Percentiles rank a stretch among this genome's conserved stretches.
Conservation (phyloP, 768 basidiomycete species). For the Lyophyllum decastes region DNA sequence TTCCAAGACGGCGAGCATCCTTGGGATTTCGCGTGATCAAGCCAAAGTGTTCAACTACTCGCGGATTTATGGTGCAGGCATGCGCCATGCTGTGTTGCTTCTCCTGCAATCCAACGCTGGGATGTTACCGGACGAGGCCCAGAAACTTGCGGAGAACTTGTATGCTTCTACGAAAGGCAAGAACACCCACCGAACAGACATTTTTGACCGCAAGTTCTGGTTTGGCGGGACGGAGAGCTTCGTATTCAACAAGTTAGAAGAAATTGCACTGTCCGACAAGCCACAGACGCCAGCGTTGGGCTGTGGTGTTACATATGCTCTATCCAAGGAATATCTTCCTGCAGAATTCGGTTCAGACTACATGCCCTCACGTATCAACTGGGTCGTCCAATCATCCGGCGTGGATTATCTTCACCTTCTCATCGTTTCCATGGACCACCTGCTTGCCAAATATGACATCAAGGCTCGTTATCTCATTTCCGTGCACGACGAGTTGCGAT, state of each 20-base stretch:
- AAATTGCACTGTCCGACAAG: slow-evolving; percentile 83
- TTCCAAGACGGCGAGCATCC: slow-evolving; percentile 92
- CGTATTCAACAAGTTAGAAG: slow-evolving; percentile 97
- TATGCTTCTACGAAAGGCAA: slow-evolving; percentile 94
- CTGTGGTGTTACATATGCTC: slow-evolving; percentile 90
- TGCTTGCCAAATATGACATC: slow-evolving; percentile 80
- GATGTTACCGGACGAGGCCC: slow-evolving; percentile 79
- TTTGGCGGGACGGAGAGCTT: slow-evolving; percentile 95
- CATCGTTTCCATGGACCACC: slow-evolving; percentile 92
- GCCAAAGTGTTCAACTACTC: slow-evolving; percentile 99
- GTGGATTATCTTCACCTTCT: slow-evolving; percentile 98
- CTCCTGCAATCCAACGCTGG: slow-evolving; percentile 82
- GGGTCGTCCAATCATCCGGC: slow-evolving; percentile 98
- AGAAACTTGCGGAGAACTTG: slow-evolving; percentile 77
- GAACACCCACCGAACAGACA: slow-evolving; percentile 73
- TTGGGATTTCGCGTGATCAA: slow-evolving; percentile 90
- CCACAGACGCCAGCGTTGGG: slow-evolving; percentile 93
- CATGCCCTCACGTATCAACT: slow-evolving; percentile 96
- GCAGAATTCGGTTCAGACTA: slow-evolving; percentile 82
- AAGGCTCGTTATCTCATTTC: slow-evolving; percentile 92
- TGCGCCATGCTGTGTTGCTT: slow-evolving; percentile 88
- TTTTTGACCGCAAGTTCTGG: slow-evolving; percentile 90
- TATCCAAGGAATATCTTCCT: slow-evolving; percentile 88
- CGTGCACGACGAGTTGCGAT: slow-evolving; percentile 96
- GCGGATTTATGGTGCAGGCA: slow-evolving; percentile 97